These are phyloP conservation scores for Hypsizygus marmoreus DNA, from an alignment of 768 basidiomycete species.

Conservation along the genomic window DNA sequence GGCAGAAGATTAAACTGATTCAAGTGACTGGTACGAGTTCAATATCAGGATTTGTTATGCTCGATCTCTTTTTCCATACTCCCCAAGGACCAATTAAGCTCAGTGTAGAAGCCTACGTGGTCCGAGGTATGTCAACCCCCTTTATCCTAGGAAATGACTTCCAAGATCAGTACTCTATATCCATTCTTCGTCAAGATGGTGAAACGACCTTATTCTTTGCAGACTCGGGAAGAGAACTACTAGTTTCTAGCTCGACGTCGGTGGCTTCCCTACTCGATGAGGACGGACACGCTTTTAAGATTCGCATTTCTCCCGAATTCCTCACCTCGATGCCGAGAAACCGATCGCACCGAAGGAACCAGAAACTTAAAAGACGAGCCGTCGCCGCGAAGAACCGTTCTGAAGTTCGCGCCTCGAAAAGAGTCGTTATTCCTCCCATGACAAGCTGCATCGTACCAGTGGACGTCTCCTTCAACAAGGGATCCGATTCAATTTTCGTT, in stretches of 20 bases:
- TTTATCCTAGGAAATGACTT: conserved; percentile 35
- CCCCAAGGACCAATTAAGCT: background rate
- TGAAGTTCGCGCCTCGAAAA: conserved; percentile 2
- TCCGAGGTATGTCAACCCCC: conserved; percentile 25
- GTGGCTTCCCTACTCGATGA: background rate
- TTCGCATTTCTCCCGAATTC: background rate
- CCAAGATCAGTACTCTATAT: conserved; percentile 32
- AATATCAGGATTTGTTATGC: background rate
- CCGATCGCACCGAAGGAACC: background rate
- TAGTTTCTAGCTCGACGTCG: background rate
- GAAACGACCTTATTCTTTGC: background rate
- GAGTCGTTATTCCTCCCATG: conserved; percentile 14
- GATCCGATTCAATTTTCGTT: conserved; percentile 6
- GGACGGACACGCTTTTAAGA: background rate
- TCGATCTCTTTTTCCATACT: background rate
- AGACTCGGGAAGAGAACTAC: background rate
- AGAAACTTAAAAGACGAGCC: background rate
- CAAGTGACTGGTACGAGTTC: background rate
- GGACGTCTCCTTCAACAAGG: background rate
- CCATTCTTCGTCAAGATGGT: conserved; percentile 17
- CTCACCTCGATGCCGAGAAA: background rate
- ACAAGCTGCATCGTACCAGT: conserved; percentile 12
- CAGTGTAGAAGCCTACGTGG: background rate
- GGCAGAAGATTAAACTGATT: conserved; percentile 11
- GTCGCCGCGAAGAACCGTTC: background rate